phyloP scores from a whole-genome alignment of 169 alveolate genomes.

The Cryptosporidium sp. region DNA sequence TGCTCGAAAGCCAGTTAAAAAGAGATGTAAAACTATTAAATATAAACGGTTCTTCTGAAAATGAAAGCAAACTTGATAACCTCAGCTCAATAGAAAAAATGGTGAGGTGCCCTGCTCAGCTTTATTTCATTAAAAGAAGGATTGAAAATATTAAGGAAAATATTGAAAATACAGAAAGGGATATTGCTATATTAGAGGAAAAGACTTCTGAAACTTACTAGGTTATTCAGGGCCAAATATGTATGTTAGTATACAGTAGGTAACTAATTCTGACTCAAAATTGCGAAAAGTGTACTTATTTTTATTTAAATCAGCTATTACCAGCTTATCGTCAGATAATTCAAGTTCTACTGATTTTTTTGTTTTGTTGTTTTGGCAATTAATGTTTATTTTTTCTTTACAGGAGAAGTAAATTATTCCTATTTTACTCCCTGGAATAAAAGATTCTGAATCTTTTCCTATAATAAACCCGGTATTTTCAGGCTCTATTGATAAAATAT shows the following conservation, averaged over 20 bases:
- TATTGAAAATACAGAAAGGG: conserved; percentile 61
- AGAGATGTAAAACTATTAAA: conserved; percentile 27
- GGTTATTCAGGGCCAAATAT: conserved; percentile 56
- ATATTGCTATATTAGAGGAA: conserved; percentile 43
- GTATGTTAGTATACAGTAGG: conserved; percentile 61
- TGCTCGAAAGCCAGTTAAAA: conserved; percentile 23
- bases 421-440: conserved; percentile 64
- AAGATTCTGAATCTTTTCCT: conserved; percentile 9
- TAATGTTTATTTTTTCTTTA: background rate
- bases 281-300: conserved; percentile 42
- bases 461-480: conserved; percentile 3
- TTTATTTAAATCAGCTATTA: conserved; percentile 25
- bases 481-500: conserved; percentile 30
- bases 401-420: conserved; percentile 47
- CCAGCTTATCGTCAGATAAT: conserved; percentile 36
- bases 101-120: conserved; percentile 51
- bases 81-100: background rate
- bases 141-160: conserved; percentile 59
- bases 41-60: background rate
- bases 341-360: conserved; percentile 38
- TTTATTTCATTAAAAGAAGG: conserved; percentile 47
- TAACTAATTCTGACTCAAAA: conserved; percentile 15
- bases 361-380: conserved; percentile 17
- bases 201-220: conserved; percentile 49
- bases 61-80: background rate